Percentiles rank a stretch among this genome's conserved stretches.
These are phyloP conservation scores for Stentor coeruleus DNA, from an alignment of 73 alveolate species.

Conservation along the genomic window DNA sequence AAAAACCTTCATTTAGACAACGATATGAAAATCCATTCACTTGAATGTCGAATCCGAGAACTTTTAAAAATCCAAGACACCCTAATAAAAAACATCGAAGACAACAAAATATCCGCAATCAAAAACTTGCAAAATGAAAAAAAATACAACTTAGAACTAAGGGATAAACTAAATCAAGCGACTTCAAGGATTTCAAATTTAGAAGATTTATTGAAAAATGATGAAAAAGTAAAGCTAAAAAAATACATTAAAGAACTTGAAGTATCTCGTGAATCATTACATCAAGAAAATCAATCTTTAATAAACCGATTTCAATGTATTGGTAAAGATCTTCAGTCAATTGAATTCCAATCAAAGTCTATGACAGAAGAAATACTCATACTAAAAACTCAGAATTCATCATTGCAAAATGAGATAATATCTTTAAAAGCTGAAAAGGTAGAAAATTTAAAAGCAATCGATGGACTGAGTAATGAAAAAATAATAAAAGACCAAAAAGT, in stretches of 20 bases:
- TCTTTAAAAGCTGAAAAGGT: not conserved
- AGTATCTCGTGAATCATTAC: not conserved
- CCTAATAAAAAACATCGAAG: not conserved
- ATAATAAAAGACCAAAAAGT: not conserved
- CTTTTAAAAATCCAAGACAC: not conserved
- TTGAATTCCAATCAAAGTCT: not conserved
- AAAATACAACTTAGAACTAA: not conserved
- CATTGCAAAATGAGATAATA: not conserved
- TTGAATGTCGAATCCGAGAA: not conserved
- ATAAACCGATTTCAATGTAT: not conserved
- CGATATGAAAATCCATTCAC: too few species aligned
- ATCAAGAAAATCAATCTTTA: not conserved
- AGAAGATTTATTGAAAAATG: not conserved
- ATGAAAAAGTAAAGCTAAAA: not conserved
- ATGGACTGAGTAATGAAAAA: not conserved
- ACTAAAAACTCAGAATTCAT: not conserved
- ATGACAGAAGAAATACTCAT: not conserved
- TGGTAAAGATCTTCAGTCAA: not conserved
- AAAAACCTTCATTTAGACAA: too few species aligned
- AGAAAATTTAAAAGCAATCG: not conserved
- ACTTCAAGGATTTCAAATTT: not conserved
- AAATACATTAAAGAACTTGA: not conserved
- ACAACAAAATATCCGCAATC: not conserved
- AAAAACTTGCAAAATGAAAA: not conserved
- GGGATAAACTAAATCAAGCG: not conserved